A percentile compares a stretch with the other conserved stretches of the same genome.
Conservation (phyloP, 495 filamentous ascomycete species). For the Hypoxylon trugodes region DNA sequence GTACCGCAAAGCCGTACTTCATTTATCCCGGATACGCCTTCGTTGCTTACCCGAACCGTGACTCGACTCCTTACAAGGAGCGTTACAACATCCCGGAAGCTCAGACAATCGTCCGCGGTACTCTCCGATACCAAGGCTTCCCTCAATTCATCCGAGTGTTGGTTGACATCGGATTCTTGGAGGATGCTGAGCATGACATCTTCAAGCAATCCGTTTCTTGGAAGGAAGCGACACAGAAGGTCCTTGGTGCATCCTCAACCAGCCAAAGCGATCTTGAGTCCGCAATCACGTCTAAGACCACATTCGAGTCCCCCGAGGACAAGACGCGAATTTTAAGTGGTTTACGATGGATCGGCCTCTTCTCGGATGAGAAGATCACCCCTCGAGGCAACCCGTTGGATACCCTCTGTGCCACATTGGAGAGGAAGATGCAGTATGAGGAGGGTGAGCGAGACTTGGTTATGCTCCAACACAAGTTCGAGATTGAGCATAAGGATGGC, state of each 20-base stretch:
- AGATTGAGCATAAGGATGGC: constrained; percentile 81
- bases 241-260: constrained; percentile 70
- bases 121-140: constrained; percentile 86
- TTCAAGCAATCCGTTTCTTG: constrained; percentile 72
- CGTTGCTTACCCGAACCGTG: constrained; percentile 92
- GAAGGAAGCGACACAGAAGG: constrained; percentile 81
- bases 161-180: constrained; percentile 88
- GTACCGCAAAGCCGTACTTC: constrained; percentile 84
- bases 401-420: constrained; percentile 87
- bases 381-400: constrained; percentile 85
- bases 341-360: constrained; percentile 86
- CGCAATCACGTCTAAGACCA: constrained; percentile 78
- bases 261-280: constrained; percentile 71
- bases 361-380: constrained; percentile 75
- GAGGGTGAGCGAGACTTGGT: constrained; percentile 70
- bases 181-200: constrained; percentile 66
- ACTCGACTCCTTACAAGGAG: constrained; percentile 86
- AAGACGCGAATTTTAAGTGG: constrained; percentile 78
- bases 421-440: constrained; percentile 91
- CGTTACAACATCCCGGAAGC: constrained; percentile 91
- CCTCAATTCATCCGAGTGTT: constrained; percentile 85
- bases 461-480: constrained; percentile 87
- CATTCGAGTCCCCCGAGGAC: constrained; percentile 75
- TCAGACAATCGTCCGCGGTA: constrained; percentile 68
- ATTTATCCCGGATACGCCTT: constrained; percentile 90